These are phyloP conservation scores for Boletales sp. DNA, from an alignment of 768 basidiomycete genomes.

Conservation along the genomic window DNA sequence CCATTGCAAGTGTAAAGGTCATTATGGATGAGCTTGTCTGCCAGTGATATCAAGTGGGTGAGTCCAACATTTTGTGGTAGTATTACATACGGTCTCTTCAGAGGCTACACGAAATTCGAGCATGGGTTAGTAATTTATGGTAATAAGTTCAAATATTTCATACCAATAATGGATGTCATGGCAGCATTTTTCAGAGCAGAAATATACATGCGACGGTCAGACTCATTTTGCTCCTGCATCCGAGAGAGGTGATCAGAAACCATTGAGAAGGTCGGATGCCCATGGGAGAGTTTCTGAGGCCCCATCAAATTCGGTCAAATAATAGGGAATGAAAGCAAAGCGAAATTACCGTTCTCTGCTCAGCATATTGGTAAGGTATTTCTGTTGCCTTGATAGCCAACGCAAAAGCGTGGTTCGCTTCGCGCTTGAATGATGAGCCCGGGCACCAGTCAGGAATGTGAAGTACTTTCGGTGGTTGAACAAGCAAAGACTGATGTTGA, in stretches of 20 bases:
- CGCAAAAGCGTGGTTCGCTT: neutral
- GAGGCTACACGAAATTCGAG: neutral
- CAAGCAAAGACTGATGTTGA: too few relatives aligned
- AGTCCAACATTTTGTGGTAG: slow-evolving; percentile 2
- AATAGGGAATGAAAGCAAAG: neutral
- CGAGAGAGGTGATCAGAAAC: slow-evolving; percentile 3
- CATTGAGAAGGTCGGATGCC: slow-evolving; percentile 1
- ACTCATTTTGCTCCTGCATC: neutral
- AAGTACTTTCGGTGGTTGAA: slow-evolving; percentile 7
- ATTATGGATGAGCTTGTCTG: slow-evolving; percentile 2
- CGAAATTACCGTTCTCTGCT: neutral
- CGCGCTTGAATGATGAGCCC: slow-evolving; percentile 2
- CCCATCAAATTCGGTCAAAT: neutral
- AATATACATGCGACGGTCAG: neutral
- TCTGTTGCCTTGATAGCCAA: neutral
- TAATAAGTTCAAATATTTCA: neutral
- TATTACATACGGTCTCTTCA: slow-evolving; percentile 2
- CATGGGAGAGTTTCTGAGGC: neutral
- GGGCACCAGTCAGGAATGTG: slow-evolving; percentile 22
- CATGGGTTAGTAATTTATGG: neutral
- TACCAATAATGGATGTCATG: slow-evolving; percentile 2
- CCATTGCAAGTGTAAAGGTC: slow-evolving; percentile 3
- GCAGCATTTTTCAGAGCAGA: slow-evolving; percentile 1
- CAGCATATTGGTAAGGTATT: slow-evolving; percentile 4
- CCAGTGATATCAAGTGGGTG: neutral